Percentiles rank a stretch among this genome's conserved stretches.
These are phyloP conservation scores for Ogataea ganodermae DNA, from an alignment of 805 yeast species.

Conservation along the genomic window DNA sequence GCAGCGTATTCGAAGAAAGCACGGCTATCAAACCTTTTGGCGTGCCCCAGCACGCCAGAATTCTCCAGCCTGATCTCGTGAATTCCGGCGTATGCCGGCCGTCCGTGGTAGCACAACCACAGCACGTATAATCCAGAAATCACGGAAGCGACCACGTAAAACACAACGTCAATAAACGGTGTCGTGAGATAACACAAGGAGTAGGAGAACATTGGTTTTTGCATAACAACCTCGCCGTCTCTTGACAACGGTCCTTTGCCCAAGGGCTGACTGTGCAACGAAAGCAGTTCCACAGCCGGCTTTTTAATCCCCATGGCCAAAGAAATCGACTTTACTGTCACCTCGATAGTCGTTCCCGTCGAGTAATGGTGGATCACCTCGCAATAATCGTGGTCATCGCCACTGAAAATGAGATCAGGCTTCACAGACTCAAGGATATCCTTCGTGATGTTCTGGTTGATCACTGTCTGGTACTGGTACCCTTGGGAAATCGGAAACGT, in stretches of 20 bases:
- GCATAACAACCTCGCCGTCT: conserved; percentile 4
- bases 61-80: conserved; percentile 5
- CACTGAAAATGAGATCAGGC: conserved; percentile 78
- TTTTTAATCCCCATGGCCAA: conserved; percentile 88
- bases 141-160: conserved; percentile 41
- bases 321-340: conserved; percentile 84
- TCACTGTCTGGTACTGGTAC: conserved; percentile 86
- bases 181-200: conserved; percentile 47
- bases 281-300: conserved; percentile 86
- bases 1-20: conserved; percentile 10
- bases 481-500: conserved; percentile 76
- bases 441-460: conserved; percentile 60
- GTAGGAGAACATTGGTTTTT: conserved; percentile 33
- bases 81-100: conserved; percentile 11
- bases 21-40: conserved; percentile 3
- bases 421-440: conserved; percentile 56
- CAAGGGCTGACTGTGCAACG: conserved; percentile 41
- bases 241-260: conserved; percentile 6
- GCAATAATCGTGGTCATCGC: conserved; percentile 98
- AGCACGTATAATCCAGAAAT: conserved; percentile 21
- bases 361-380: conserved; percentile 18
- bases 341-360: conserved; percentile 45
- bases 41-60: not conserved
- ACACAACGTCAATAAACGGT: conserved; percentile 44
- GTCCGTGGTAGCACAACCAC: conserved; percentile 7